A percentile compares a stretch with the other conserved stretches of the same genome.
phyloP scores from a whole-genome alignment of 495 filamentous ascomycete genomes.

The Entonaema liquescens region DNA sequence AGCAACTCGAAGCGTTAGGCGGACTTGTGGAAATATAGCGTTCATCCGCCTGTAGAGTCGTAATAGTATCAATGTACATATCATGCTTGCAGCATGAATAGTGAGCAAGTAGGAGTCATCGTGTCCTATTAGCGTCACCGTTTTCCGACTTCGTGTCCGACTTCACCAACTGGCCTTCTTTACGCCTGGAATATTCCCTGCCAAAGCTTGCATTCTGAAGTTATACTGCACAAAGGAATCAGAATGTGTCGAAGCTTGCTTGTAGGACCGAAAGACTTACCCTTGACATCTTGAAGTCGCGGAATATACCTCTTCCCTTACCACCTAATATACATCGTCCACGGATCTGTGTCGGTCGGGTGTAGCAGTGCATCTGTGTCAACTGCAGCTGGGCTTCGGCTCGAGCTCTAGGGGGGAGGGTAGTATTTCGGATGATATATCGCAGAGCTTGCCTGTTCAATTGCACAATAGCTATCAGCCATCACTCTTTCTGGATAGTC shows the following conservation, averaged over 20 bases:
- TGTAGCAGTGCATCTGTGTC: slow-evolving; percentile 93
- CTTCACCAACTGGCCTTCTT: slow-evolving; percentile 94
- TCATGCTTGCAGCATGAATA: slow-evolving; percentile 12
- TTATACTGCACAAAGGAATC: slow-evolving; percentile 70
- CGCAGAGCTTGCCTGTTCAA: slow-evolving; percentile 86
- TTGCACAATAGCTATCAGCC: slow-evolving; percentile 18
- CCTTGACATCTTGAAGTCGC: slow-evolving; percentile 88
- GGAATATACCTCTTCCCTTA: slow-evolving; percentile 82
- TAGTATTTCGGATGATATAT: slow-evolving; percentile 92
- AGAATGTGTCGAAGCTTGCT: slow-evolving; percentile 29
- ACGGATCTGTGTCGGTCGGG: slow-evolving; percentile 88
- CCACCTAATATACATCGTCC: slow-evolving; percentile 92
- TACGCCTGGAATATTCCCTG: slow-evolving; percentile 90
- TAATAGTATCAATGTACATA: slow-evolving; percentile 13
- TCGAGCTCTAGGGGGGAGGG: slow-evolving; percentile 78
- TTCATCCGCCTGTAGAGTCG: neutral
- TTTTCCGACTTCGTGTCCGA: neutral
- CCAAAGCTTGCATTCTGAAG: slow-evolving; percentile 88
- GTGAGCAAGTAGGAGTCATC: neutral
- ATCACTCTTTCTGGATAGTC: neutral
- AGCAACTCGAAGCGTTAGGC: neutral
- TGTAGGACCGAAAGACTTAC: slow-evolving; percentile 61
- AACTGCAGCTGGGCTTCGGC: slow-evolving; percentile 92
- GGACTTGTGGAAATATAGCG: neutral
- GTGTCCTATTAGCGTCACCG: slow-evolving; percentile 26